phyloP scores from a whole-genome alignment of 306 rosid species.

The Gastrolobium villosum region DNA sequence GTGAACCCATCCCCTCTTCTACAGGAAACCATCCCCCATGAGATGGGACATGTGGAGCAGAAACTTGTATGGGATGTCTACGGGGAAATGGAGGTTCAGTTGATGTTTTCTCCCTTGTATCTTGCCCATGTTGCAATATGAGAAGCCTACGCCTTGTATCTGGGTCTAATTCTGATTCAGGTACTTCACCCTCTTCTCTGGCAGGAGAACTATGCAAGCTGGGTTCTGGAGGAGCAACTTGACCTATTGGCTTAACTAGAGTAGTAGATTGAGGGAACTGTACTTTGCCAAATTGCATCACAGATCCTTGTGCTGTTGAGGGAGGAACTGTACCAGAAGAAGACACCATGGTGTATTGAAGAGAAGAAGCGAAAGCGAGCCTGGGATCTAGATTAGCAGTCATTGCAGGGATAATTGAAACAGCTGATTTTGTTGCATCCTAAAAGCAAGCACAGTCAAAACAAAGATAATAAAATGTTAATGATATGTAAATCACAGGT shows the following conservation, averaged over 20 bases:
- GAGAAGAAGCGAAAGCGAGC: conserved; percentile 47
- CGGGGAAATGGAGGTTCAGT: conserved; percentile 72
- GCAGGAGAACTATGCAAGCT: conserved; percentile 85
- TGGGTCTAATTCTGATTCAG: conserved; percentile 92
- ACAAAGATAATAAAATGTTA: neutral
- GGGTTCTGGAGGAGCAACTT: conserved; percentile 63
- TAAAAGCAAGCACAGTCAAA: conserved; percentile 33
- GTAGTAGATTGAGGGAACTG: conserved; percentile 62
- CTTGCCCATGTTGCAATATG: conserved; percentile 94
- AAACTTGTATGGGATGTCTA: conserved; percentile 66
- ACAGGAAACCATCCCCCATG: conserved; percentile 73
- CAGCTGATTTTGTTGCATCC: conserved; percentile 64
- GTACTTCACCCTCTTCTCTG: conserved; percentile 95
- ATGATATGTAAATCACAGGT: conserved; percentile 3
- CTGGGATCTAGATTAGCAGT: conserved; percentile 67
- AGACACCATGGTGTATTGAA: conserved; percentile 52
- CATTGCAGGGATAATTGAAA: conserved; percentile 55
- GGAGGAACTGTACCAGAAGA: conserved; percentile 61
- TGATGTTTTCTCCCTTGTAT: conserved; percentile 68
- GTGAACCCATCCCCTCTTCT: conserved; percentile 83
- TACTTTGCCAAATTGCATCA: conserved; percentile 55
- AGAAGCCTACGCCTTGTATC: conserved; percentile 95
- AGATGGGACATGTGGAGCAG: conserved; percentile 65
- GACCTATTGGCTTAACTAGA: conserved; percentile 60
- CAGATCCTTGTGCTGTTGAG: conserved; percentile 62